These are phyloP conservation scores for Polygonum maritimum DNA, from an alignment of 148 eudicot genomes.

Conservation along the genomic window DNA sequence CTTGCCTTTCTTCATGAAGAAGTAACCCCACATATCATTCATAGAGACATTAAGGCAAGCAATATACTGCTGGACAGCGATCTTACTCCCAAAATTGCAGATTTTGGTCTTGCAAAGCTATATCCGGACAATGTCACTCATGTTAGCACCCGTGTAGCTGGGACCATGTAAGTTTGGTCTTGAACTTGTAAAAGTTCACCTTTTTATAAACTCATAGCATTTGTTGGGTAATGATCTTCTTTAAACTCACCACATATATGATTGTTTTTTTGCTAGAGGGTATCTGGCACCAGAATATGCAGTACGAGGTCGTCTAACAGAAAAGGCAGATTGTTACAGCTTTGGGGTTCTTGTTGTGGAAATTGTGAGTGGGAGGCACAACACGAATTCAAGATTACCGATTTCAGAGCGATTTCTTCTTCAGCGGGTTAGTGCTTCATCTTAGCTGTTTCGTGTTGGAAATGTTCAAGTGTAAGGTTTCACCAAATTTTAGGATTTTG, in stretches of 20 bases:
- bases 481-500: too few relatives aligned
- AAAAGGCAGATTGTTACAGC: constrained; percentile 49
- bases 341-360: constrained; percentile 49
- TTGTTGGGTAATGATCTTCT: background rate
- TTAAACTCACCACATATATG: background rate
- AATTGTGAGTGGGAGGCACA: constrained; percentile 41
- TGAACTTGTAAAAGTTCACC: background rate
- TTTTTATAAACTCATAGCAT: background rate
- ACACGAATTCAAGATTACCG: constrained; percentile 41
- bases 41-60: constrained; percentile 55
- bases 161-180: constrained; percentile 38
- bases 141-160: constrained; percentile 56
- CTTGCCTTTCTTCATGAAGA: constrained; percentile 44
- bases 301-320: constrained; percentile 41
- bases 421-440: constrained; percentile 29
- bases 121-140: constrained; percentile 41
- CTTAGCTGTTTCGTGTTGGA: background rate
- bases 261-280: constrained; percentile 24
- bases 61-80: constrained; percentile 49
- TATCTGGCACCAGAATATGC: constrained; percentile 58
- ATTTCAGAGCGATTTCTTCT: constrained; percentile 37
- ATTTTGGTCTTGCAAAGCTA: constrained; percentile 53
- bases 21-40: constrained; percentile 40
- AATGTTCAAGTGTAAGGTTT: too few relatives aligned
- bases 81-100: constrained; percentile 41